Evolutionary conservation across 257 asterid genomes (phyloP).

Genomic region (Ajuga chamaepitys): DNA sequence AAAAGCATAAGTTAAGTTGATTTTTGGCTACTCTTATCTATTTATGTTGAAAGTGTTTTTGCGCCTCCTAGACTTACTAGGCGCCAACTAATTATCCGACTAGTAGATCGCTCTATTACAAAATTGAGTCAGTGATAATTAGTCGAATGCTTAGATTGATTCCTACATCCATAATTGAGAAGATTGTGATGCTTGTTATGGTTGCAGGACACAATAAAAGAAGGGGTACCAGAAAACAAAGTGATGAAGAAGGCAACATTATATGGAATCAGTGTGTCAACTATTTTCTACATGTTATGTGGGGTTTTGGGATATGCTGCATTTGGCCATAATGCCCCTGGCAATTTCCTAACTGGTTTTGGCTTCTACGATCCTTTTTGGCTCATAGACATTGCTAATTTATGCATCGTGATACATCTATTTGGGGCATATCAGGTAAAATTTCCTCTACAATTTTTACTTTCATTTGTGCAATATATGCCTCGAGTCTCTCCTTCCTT

Average conservation of each 20-base stretch:
- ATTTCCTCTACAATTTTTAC: too few relatives aligned
- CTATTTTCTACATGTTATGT: slow-evolving; percentile 46
- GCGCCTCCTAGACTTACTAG: too few relatives aligned
- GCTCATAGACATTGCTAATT: slow-evolving; percentile 52
- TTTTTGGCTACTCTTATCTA: too few relatives aligned
- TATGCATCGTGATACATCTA: slow-evolving; percentile 58
- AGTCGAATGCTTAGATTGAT: background rate
- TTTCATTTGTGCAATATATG: too few relatives aligned
- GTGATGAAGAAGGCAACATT: slow-evolving; percentile 51
- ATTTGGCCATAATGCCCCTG: slow-evolving; percentile 67
- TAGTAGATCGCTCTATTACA: too few relatives aligned
- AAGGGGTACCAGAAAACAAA: slow-evolving; percentile 36
- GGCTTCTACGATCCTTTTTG: slow-evolving; percentile 78
- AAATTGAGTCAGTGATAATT: too few relatives aligned
- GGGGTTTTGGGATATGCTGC: slow-evolving; percentile 68
- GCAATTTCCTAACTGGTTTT: slow-evolving; percentile 67
- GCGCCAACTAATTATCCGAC: too few relatives aligned
- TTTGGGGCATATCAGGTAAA: slow-evolving; percentile 67
- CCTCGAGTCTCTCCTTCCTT: too few relatives aligned
- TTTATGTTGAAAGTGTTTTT: too few relatives aligned
- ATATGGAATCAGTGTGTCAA: slow-evolving; percentile 32
- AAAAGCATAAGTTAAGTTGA: too few relatives aligned
- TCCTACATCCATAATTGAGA: background rate
- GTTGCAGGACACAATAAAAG: slow-evolving; percentile 52
- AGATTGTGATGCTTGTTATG: background rate